Base-by-base conservation (phyloP, 176 grass and related monocot species). In the Zoysia pacifica region DNA sequence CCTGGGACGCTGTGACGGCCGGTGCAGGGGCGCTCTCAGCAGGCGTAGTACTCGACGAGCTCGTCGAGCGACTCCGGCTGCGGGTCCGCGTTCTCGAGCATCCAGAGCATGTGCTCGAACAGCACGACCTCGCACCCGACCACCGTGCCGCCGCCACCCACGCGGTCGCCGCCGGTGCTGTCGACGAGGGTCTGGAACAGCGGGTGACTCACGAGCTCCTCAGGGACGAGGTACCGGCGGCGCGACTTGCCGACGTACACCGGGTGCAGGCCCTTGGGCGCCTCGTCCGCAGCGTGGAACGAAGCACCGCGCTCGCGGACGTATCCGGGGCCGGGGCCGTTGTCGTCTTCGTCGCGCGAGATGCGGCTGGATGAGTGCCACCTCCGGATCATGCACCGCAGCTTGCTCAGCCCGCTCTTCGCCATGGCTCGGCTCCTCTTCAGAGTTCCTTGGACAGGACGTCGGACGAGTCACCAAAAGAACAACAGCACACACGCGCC, bases 31-130 rank as follows among this genome's bases (percentile, higher is more conserved):
- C 43, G 43, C 43, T 5, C 43, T 91, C 84, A 89, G 77, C 89
- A 91, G 11, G 92, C 86, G 70, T 97, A 97, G 79, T 93, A 97
- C 78, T 97, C 93, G 80, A 93, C 88, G 85, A 97, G 84, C 88
- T 97, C 94, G 53, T 91, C 94, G 36, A 90, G 28, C 28, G 89
- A 94, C 72, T 94, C 93, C 36, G 86, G 93, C 67, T 69, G 81
- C 44, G 86, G 89, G 67, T 91, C 93, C 5, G 86, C 84, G 82
- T 89, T 91, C 84, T 91, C 86, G 59, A 91, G 86, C 93, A 91
- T 94, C 93, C 89, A 94, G 8, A 91, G 83, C 1, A 94, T 65
- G 84, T 94, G 93, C 63, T 94, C 93, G 74, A 94, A 94, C 16
- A 94, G 84, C 8, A 91, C 89, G 44, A 94, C 92, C 86, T 94